Evolutionary conservation across 345 rosid genomes (phyloP), one percentile per base, ranked within the genome.

Genomic region (Orychophragmus violaceus): DNA sequence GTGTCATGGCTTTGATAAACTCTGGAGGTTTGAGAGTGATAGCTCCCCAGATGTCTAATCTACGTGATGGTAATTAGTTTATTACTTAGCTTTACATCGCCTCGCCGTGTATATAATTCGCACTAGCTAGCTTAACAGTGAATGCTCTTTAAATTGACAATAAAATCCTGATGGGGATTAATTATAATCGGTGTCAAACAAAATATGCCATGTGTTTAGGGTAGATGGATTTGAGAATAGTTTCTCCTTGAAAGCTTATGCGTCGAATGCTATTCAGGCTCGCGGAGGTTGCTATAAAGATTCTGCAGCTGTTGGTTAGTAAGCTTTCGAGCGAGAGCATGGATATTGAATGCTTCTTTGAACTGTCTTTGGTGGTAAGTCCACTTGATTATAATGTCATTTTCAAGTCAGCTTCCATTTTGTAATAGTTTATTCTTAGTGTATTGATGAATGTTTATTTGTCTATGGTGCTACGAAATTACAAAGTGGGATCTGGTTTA

Each of bases 271-370:
- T 70, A 24, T 63, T 59, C 74, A 92, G 95, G 89, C 62, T 87
- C 96, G 68, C 88, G 89, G 91, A 84, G 71, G 83, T 85, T 62
- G 87, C 85, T 29, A 79, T 84, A 61, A 87, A 85, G 78, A 72
- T 85, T 75, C 57, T 85, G 45, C 92, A 77, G 25, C 59, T 80
- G 78, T 37, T 84, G 66, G 76, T 84, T 35, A 74, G 74, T 71
- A 82, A 87, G 78, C 65, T 81, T 17, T 57, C 83, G 29, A 70
- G 62, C 17, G 85, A 78, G 46, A 54, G 74, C 44, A 69, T 73
- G 46, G 72, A 29, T 16, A 62, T 70, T 59, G 54, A 75, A 49
- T 69, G 70, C 77, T 77, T 79, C 17, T 30, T 77, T 11, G 84
- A 89, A 44, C 73, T 87, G 70, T 74, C 89, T 68, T 62, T 70